A percentile compares a stretch with the other conserved stretches of the same genome.
Evolutionary conservation across 176 grass and related monocot species (phyloP).

Genomic region (Rhynchospora tenuis): DNA sequence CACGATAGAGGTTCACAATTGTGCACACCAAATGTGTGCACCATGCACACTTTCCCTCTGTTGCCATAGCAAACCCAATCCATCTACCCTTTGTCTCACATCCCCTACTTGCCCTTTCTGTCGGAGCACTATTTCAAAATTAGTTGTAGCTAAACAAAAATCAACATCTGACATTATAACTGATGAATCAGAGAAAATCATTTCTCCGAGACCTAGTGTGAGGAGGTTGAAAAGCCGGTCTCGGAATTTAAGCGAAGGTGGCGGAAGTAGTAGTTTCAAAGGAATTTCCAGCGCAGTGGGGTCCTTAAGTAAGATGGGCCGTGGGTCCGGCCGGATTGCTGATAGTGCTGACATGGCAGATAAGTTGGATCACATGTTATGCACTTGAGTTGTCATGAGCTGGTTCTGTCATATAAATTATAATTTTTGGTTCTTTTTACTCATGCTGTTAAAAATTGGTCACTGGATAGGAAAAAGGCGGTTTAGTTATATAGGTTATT

Average conservation of each 20-base stretch:
- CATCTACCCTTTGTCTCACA: conserved; percentile 29
- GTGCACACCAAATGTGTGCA: conserved; percentile 51
- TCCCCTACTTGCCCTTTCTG: conserved; percentile 45
- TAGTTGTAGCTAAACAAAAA: conserved; percentile 25
- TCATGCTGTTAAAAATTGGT: not conserved
- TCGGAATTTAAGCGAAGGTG: conserved; percentile 27
- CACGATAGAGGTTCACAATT: conserved; percentile 41
- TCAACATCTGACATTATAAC: not conserved
- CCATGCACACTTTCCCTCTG: conserved; percentile 44
- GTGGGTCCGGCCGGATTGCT: conserved; percentile 28
- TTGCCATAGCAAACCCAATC: conserved; percentile 52
- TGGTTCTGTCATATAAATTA: not conserved
- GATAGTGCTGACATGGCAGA: conserved; percentile 31
- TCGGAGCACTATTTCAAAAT: conserved; percentile 34
- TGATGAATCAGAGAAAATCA: conserved; percentile 15
- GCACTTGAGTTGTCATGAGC: not conserved
- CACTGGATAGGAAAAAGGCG: not conserved
- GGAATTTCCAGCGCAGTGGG: conserved; percentile 25
- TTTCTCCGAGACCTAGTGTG: conserved; percentile 26
- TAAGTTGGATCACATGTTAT: conserved; percentile 24
- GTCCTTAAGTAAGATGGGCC: conserved; percentile 34
- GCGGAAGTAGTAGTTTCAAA: conserved; percentile 49
- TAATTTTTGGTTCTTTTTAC: not conserved
- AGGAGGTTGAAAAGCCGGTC: conserved; percentile 25
- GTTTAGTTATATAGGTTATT: not conserved